Percentiles rank a stretch among this genome's conserved stretches.
These are phyloP conservation scores for Suillus weaverae DNA, from an alignment of 768 basidiomycete genomes.

Conservation along the genomic window DNA sequence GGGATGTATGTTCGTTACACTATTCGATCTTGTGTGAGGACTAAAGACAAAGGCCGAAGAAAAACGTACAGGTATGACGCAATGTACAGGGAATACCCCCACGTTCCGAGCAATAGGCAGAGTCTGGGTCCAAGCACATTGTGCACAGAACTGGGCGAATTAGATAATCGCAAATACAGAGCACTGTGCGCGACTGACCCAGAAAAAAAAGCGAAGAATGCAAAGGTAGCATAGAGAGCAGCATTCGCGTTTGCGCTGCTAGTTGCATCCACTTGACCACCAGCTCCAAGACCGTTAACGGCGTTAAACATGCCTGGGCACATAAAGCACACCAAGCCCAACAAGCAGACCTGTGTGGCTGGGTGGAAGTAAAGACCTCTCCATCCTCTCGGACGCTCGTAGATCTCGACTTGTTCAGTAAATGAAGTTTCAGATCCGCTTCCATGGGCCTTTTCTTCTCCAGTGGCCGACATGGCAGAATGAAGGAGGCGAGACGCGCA, in stretches of 20 bases:
- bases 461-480: conserved; percentile 5
- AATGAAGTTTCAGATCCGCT: conserved; percentile 1
- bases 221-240: conserved; percentile 66
- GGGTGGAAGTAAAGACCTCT: conserved; percentile 61
- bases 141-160: conserved; percentile 60
- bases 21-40: conserved; percentile 26
- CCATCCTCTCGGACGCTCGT: conserved; percentile 50
- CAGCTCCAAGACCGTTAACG: conserved; percentile 75
- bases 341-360: conserved; percentile 44
- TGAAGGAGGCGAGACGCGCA: background rate
- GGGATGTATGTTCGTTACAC: conserved; percentile 70
- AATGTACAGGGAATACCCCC: conserved; percentile 77
- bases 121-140: conserved; percentile 77
- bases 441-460: conserved; percentile 9
- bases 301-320: conserved; percentile 74
- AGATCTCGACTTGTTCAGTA: conserved; percentile 26
- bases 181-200: conserved; percentile 46
- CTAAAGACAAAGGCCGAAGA: background rate
- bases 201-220: conserved; percentile 63
- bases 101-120: conserved; percentile 72
- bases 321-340: conserved; percentile 70
- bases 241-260: conserved; percentile 71
- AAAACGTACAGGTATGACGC: conserved; percentile 66
- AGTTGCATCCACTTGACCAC: conserved; percentile 66
- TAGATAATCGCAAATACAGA: background rate